Evolutionary conservation across 2,329 filamentous ascomycete genomes (phyloP).

Genomic region (Aspergillus sergii): DNA sequence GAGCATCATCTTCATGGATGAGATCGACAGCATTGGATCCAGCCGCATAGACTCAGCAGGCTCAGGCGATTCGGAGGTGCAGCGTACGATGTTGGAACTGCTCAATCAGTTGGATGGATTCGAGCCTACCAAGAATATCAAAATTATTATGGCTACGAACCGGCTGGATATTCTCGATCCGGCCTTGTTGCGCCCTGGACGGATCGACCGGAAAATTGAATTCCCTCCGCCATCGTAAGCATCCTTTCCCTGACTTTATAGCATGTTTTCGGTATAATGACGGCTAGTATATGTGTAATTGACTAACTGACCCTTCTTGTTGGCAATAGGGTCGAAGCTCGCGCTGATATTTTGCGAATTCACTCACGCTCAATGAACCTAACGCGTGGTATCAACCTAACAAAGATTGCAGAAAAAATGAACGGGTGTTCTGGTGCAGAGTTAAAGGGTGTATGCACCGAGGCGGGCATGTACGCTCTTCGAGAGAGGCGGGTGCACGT

Average conservation of each 20-base stretch:
- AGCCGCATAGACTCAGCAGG: conserved; percentile 95
- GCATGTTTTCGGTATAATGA: background rate
- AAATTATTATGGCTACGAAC: conserved; percentile 99
- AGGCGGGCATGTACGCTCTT: conserved; percentile 97
- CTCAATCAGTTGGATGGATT: conserved; percentile 98
- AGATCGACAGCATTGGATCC: conserved; percentile 98
- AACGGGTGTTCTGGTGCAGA: conserved; percentile 97
- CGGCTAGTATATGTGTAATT: background rate
- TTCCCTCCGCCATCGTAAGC: conserved; percentile 85
- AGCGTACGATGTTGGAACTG: conserved; percentile 97
- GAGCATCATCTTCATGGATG: conserved; percentile 99
- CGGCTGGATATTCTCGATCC: conserved; percentile 96
- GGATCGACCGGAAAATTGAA: conserved; percentile 98
- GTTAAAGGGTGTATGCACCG: conserved; percentile 97
- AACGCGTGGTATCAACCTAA: conserved; percentile 94
- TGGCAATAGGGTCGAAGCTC: conserved; percentile 70
- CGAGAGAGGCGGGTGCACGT: conserved; percentile 95
- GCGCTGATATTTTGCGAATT: conserved; percentile 96
- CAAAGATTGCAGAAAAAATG: conserved; percentile 99
- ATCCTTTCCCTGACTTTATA: background rate
- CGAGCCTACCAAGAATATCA: conserved; percentile 99
- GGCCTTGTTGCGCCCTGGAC: conserved; percentile 88
- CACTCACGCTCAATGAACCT: conserved; percentile 99
- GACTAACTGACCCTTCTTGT: conserved; percentile 22
- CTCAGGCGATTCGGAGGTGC: conserved; percentile 94